A percentile compares a stretch with the other conserved stretches of the same genome.
Conservation (phyloP, 129 eudicot species). For the Flaveria brownii region DNA sequence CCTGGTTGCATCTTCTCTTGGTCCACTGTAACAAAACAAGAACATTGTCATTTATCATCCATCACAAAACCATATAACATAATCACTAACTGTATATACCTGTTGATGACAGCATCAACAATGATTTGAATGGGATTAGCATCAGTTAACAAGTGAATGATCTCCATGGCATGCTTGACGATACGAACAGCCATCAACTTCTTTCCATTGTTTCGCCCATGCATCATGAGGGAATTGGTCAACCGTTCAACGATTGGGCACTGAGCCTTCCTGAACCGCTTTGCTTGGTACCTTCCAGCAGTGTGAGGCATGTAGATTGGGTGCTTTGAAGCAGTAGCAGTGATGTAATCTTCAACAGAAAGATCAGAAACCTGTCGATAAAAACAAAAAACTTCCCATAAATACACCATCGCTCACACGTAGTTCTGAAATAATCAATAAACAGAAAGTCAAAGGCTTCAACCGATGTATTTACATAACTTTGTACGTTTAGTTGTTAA, state of each 20-base stretch:
- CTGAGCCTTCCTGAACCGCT: constrained; percentile 76
- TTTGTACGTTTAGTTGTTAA: neutral
- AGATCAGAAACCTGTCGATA: constrained; percentile 56
- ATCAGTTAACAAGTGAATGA: constrained; percentile 71
- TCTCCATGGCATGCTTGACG: constrained; percentile 77
- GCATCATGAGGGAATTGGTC: constrained; percentile 87
- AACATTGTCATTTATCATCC: neutral
- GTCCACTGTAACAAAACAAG: constrained; percentile 47
- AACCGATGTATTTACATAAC: neutral
- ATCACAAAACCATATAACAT: neutral
- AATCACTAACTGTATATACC: constrained; percentile 41
- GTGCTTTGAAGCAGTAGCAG: constrained; percentile 47
- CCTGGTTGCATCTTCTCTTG: constrained; percentile 89
- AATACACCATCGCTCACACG: neutral
- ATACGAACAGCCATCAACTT: constrained; percentile 76
- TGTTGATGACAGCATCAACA: constrained; percentile 79
- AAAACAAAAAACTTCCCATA: neutral
- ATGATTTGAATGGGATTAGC: constrained; percentile 73
- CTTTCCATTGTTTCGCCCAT: constrained; percentile 14
- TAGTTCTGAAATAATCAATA: neutral
- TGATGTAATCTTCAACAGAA: constrained; percentile 53
- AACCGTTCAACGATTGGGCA: constrained; percentile 82
- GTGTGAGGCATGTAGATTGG: constrained; percentile 71
- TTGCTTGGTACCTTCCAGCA: constrained; percentile 69
- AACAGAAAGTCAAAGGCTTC: neutral